Base-by-base conservation (phyloP, 352 stramenopile genomes). In the Phytophthora brassicae region DNA sequence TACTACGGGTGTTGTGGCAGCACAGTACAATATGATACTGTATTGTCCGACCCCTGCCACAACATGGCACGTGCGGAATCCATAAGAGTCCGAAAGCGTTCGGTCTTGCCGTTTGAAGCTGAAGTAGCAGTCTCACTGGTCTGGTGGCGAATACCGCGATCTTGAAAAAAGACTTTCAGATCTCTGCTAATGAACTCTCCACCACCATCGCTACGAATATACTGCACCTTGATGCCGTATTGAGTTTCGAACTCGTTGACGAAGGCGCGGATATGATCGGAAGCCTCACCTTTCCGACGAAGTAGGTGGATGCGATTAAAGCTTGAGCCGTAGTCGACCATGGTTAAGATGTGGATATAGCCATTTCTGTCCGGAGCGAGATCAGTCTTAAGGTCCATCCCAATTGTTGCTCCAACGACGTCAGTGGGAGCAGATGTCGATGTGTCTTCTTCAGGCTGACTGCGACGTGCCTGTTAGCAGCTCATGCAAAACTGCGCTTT, bases 361-460 rank as follows among this genome's bases (percentile, higher is more conserved):
- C 24, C 42, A 17, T 47, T 42, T 9, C 54, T 22, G 19, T 69
- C 54, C 1, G 29, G 47, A 2, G 4, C 13, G 0, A 64, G 20
- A 36, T 59, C 47, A 1, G 35, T 48, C 24, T 69, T 69, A 2
- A 65, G 13, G 22, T 65, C 55, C 11, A 70, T 26, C 2, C 42
- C 20, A 11, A 70, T 2, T 0, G 44, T 31, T 17, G 61, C 55
- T 8, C 61, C 61, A 31, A 65, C 11, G n/a, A 53, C 33, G 52
- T 60, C 54, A 0, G 48, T 64, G 4, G 41, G 49, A 0, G 54
- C 47, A 9, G 61, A 51, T 2, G 22, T 20, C 0, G 61, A 70
- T 16, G 33, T 61, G 13, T 70, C 61, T 11, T n/a, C 0, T 4
- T 14, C 39, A 14, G 61, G 47, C 12, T 70, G 55, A 1, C 31